Conservation (phyloP, 2,329 filamentous ascomycete species). For the Mycogone perniciosa region DNA sequence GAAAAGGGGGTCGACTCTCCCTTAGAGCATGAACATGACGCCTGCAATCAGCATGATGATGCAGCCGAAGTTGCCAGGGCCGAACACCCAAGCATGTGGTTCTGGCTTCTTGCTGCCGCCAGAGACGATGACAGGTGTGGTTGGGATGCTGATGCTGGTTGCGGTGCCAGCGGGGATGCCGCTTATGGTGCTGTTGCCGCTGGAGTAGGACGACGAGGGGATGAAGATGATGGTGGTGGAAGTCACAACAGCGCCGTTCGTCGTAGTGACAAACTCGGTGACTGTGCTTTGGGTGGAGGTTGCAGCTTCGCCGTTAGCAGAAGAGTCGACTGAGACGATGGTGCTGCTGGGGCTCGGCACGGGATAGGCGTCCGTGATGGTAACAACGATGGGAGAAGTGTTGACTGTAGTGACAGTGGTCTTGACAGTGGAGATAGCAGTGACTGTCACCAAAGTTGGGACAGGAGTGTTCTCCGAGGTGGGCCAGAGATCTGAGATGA, state of each 20-base stretch:
- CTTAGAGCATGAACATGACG: conserved; percentile 29
- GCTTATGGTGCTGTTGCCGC: conserved; percentile 24
- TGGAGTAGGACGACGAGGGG: conserved; percentile 21
- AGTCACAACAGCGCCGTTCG: conserved; percentile 21
- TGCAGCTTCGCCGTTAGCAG: conserved; percentile 20
- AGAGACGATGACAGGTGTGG: conserved; percentile 24
- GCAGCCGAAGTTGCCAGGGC: conserved; percentile 28
- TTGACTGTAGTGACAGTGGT: conserved; percentile 21
- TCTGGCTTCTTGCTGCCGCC: conserved; percentile 27
- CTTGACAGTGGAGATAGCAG: conserved; percentile 20
- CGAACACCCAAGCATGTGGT: conserved; percentile 24
- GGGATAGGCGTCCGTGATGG: conserved; percentile 16
- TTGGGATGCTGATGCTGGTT: conserved; percentile 16
- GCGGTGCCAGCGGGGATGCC: conserved; percentile 21
- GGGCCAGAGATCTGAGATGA: conserved; percentile 26
- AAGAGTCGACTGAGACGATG: conserved; percentile 10
- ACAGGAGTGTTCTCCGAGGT: conserved; percentile 7
- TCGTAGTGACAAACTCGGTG: conserved; percentile 28
- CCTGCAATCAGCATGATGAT: conserved; percentile 31
- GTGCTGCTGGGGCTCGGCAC: neutral
- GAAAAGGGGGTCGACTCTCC: neutral
- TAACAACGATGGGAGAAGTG: conserved; percentile 20
- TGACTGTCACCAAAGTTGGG: conserved; percentile 19
- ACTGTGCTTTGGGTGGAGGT: conserved; percentile 21
- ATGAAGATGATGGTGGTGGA: conserved; percentile 29